Evolutionary conservation across 2,329 filamentous ascomycete genomes (phyloP), one percentile per base, ranked within the genome.

Genomic region (Penicillium sp.): DNA sequence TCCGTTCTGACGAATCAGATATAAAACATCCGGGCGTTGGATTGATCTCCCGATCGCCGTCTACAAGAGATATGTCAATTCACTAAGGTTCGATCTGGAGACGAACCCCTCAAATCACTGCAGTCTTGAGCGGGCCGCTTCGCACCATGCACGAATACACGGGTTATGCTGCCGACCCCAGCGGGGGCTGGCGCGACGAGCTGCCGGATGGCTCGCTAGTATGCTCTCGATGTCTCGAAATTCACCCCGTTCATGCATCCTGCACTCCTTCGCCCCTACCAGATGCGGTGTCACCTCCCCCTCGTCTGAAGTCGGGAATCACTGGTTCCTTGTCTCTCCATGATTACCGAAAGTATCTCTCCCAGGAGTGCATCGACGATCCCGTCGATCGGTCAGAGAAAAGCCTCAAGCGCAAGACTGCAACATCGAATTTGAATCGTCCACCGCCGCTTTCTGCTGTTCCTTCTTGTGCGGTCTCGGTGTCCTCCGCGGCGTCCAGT

Each of bases 301-400:
- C 54, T 62, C 58, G 60, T 40, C 59, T 53, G 44, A 51, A 57
- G 50, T 54, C 54, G 16, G 59, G 53, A 33, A 55, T 55, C 44
- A 58, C 57, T 27, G 66, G 65, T 8, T 48, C 58, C 20, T 53
- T 69, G 22, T 70, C 69, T 8, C 65, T 70, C 28, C 69, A 70
- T 57, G 62, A 69, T 44, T 72, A 72, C 51, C 69, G 69, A 43
- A 71, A 69, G 48, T 62, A 61, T 44, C 62, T 72, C 46, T 66
- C 67, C 42, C 59, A 62, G 9, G 57, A 61, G 51, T 54, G 48
- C 51, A 53, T 63, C 39, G 58, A 53, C 56, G 62, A 62, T 56
- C 58, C 55, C 20, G 55, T 62, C 44, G 63, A 67, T 53, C 56
- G 57, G n/a, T 59, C 61, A 48, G 56, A 61, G 43, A 67, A 63